A percentile compares a stretch with the other conserved stretches of the same genome.
phyloP scores from a whole-genome alignment of 139 green algal species.

The Tetradesmus obliquus region DNA sequence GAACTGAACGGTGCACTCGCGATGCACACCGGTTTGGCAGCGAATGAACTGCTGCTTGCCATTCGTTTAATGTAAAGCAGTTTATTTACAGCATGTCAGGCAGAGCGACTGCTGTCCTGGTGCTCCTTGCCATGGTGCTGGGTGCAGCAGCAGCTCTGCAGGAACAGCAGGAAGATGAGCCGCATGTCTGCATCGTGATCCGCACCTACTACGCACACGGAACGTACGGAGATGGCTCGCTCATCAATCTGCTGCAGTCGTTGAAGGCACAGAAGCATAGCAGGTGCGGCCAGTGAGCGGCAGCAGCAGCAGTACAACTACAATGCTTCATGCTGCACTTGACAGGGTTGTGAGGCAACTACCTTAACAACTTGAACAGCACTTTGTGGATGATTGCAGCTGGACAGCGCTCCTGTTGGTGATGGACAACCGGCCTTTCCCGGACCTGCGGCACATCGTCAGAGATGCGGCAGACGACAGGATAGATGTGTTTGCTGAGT shows the following conservation, averaged over 20 bases:
- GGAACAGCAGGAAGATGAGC: not conserved
- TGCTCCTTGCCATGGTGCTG: not conserved
- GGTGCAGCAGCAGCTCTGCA: not conserved
- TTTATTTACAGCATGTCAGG: not conserved
- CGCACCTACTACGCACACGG: slow-evolving; percentile 81
- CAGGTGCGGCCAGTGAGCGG: slow-evolving; percentile 42
- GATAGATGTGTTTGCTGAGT: slow-evolving; percentile 81
- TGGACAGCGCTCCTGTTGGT: slow-evolving; percentile 83
- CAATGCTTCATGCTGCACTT: not conserved
- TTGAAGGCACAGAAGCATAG: slow-evolving; percentile 62
- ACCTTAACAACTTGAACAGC: not conserved
- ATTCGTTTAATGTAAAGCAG: not conserved
- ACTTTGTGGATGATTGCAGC: slow-evolving; percentile 45
- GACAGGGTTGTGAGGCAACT: not conserved
- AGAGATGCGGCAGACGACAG: slow-evolving; percentile 67
- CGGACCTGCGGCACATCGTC: slow-evolving; percentile 75
- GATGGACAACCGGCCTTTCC: slow-evolving; percentile 78
- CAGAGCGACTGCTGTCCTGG: not conserved
- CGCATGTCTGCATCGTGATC: slow-evolving; percentile 74
- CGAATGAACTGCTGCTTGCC: too few species aligned
- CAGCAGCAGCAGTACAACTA: not conserved
- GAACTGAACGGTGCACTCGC: too few species aligned
- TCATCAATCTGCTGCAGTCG: slow-evolving; percentile 64
- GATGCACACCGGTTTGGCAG: too few species aligned
- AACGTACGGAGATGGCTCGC: slow-evolving; percentile 52